These are phyloP conservation scores for Panus rudis DNA, from an alignment of 768 basidiomycete genomes.

Conservation along the genomic window DNA sequence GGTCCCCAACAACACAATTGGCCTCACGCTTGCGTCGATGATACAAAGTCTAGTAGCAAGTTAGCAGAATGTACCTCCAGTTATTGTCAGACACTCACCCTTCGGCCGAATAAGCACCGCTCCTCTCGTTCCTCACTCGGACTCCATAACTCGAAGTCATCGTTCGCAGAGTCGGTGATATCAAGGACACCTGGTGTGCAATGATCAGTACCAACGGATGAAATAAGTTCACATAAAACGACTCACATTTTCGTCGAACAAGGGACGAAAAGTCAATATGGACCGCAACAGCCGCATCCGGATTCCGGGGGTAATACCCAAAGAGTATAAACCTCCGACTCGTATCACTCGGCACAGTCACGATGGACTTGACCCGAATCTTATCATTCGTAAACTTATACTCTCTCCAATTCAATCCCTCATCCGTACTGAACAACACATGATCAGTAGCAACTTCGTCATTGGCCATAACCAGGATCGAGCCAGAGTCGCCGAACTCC, in stretches of 20 bases:
- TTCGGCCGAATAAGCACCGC: conserved; percentile 85
- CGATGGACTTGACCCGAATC: conserved; percentile 67
- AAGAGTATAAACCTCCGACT: conserved; percentile 87
- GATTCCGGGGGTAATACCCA: conserved; percentile 46
- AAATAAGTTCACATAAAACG: too few relatives aligned
- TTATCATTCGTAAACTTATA: conserved; percentile 75
- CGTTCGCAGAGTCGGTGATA: conserved; percentile 63
- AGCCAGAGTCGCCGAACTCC: conserved; percentile 98
- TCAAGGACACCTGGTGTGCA: conserved; percentile 53
- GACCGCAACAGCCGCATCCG: conserved; percentile 51
- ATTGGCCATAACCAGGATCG: conserved; percentile 87
- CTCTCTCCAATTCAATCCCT: conserved; percentile 83
- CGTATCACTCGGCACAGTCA: conserved; percentile 86
- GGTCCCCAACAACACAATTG: conserved; percentile 80
- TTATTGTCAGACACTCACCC: conserved; percentile 38
- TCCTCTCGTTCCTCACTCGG: conserved; percentile 87
- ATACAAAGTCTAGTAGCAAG: conserved; percentile 78
- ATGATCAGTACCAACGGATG: too few relatives aligned
- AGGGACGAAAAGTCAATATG: conserved; percentile 87
- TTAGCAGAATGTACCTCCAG: not conserved
- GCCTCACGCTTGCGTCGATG: conserved; percentile 76
- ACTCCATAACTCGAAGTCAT: conserved; percentile 98
- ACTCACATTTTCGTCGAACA: conserved; percentile 70
- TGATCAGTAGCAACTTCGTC: conserved; percentile 92
- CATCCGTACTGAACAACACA: conserved; percentile 83